phyloP scores from a whole-genome alignment of 2,329 filamentous ascomycete genomes.

The Penicillium sp. region DNA sequence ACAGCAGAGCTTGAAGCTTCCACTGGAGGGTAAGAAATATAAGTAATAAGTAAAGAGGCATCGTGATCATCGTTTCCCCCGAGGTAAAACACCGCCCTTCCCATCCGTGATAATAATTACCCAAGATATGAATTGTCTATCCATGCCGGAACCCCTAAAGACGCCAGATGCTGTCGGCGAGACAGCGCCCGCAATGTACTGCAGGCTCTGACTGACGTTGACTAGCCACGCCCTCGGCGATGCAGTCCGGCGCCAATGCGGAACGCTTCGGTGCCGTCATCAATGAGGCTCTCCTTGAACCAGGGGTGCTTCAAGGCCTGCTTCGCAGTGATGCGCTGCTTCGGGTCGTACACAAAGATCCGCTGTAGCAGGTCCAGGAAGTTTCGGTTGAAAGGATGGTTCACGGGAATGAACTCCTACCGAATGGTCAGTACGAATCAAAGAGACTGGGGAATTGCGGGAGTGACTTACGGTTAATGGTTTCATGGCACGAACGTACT shows the following conservation, averaged over 20 bases:
- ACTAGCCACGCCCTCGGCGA: constrained; percentile 25
- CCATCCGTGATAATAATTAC: constrained; percentile 21
- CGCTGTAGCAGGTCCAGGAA: constrained; percentile 59
- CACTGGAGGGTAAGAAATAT: constrained; percentile 10
- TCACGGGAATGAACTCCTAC: constrained; percentile 60
- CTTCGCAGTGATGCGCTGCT: constrained; percentile 60
- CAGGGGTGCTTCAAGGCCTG: constrained; percentile 62
- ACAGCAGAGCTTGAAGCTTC: neutral
- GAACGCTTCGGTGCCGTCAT: constrained; percentile 62
- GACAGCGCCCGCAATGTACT: neutral
- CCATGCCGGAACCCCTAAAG: constrained; percentile 17
- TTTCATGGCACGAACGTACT: constrained; percentile 67
- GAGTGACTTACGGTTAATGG: constrained; percentile 49
- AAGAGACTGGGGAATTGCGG: neutral
- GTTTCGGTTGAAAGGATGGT: constrained; percentile 56
- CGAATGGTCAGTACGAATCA: constrained; percentile 19
- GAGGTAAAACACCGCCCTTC: constrained; percentile 19
- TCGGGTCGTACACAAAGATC: constrained; percentile 65
- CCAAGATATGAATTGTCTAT: constrained; percentile 24
- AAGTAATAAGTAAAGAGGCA: constrained; percentile 14
- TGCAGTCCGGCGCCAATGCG: constrained; percentile 50
- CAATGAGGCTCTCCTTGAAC: constrained; percentile 61
- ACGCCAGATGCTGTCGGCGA: constrained; percentile 16
- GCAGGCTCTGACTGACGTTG: neutral
- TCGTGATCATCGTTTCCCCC: constrained; percentile 24